These are phyloP conservation scores for Picea engelmannii DNA, from an alignment of 83 land plant genomes.

Conservation along the genomic window DNA sequence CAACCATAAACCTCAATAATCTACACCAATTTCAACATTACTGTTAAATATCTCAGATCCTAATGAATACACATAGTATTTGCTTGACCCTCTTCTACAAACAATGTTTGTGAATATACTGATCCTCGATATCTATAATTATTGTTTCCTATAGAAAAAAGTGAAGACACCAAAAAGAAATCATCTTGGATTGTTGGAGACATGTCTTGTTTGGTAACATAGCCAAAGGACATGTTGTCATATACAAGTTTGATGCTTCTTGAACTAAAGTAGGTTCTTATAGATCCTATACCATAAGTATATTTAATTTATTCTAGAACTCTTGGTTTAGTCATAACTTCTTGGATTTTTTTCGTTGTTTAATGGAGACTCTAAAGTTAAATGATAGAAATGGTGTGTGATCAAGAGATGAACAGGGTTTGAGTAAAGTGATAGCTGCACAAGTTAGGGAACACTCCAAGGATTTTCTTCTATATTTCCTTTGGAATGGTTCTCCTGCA, in stretches of 20 bases:
- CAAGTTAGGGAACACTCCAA: slow-evolving; percentile 86
- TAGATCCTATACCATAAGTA: slow-evolving; percentile 99
- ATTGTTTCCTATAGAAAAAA: slow-evolving; percentile 96
- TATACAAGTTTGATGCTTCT: slow-evolving; percentile 92
- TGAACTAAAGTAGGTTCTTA: slow-evolving; percentile 98
- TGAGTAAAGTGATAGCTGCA: slow-evolving; percentile 98
- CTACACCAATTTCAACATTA: slow-evolving; percentile 89
- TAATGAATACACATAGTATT: slow-evolving; percentile 91
- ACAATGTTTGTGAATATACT: slow-evolving; percentile 94
- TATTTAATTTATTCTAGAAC: slow-evolving; percentile 95
- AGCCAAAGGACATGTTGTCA: slow-evolving; percentile 96
- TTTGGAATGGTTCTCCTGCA: slow-evolving; percentile 73
- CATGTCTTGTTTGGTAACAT: slow-evolving; percentile 98
- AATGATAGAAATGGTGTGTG: slow-evolving; percentile 95
- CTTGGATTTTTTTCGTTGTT: slow-evolving; percentile 94
- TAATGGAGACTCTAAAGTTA: slow-evolving; percentile 89
- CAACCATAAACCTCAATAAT: slow-evolving; percentile 94
- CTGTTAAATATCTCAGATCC: slow-evolving; percentile 86
- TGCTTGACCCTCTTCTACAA: slow-evolving; percentile 96
- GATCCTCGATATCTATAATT: slow-evolving; percentile 98
- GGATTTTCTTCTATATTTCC: slow-evolving; percentile 78
- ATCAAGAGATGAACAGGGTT: slow-evolving; percentile 97
- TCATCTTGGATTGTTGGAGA: slow-evolving; percentile 61
- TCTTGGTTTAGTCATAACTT: slow-evolving; percentile 94
- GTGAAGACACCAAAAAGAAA: slow-evolving; percentile 91